Evolutionary conservation across 2,329 filamentous ascomycete species (phyloP), one percentile per base, ranked within the genome.

Genomic region (Diaporthe ilicicola): DNA sequence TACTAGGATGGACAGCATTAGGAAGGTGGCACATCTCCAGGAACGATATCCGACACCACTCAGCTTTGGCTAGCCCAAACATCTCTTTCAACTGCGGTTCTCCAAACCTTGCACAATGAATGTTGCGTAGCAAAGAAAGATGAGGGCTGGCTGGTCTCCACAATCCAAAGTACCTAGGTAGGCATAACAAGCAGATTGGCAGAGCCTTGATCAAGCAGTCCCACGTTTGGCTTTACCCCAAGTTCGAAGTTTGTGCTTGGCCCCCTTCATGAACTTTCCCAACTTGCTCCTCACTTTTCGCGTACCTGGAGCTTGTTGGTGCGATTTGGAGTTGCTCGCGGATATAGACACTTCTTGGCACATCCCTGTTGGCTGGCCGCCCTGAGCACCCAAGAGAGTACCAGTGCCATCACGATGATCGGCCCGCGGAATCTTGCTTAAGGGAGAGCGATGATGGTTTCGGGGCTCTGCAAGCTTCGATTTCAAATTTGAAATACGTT

Each of bases 401-500:
- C 22, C 32, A 10, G 19, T 50, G 44, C 32, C 44, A 32, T 42
- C 29, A n/a, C 17, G 54, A 5, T 34, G 37, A 7, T 34, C 64
- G 50, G 44, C 29, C n/a, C 12, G 50, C 10, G 32, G 46, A n/a
- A 27, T 24, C 13, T 46, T 68, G 9, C 27, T 27, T 10, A 34
- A 22, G 5, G 55, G 64, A 22, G 50, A 32, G 6, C 32, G 46
- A 6, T 65, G 71, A 29, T 64, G 72, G 39, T 72, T 46, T 8
- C 75, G 70, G 22, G 74, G 59, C 15, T 76, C 76, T 15, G 70
- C 70, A 15, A 78, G 69, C 5, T 74, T 74, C 9, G 71, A 70
- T 17, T 72, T 74, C 19, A 78, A 62, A 51, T 77, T 70, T 9
- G 77, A 77, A 24, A 78, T 61, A 1, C 75, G 72, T 27, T 73